A percentile compares a stretch with the other conserved stretches of the same genome.
Conservation (phyloP, 148 eudicot genomes). For the Amaranthus palmeri region DNA sequence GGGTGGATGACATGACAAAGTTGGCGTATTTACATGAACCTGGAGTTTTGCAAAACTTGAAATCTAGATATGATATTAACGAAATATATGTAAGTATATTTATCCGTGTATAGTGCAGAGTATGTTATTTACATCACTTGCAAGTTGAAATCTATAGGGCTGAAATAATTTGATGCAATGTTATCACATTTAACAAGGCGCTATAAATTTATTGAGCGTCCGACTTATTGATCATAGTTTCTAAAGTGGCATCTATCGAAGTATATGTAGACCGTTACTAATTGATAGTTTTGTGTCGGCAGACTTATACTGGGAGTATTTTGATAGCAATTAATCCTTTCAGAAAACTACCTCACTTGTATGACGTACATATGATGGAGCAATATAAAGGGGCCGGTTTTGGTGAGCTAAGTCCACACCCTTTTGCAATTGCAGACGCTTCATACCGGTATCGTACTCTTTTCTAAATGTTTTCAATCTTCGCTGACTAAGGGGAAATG, state of each 20-base stretch:
- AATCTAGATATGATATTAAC: constrained; percentile 92
- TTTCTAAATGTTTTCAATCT: not conserved
- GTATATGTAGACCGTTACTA: not conserved
- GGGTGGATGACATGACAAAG: constrained; percentile 99
- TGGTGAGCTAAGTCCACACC: constrained; percentile 98
- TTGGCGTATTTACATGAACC: constrained; percentile 99
- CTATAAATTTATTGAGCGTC: too few species aligned
- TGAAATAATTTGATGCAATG: too few species aligned
- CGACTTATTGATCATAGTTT: too few species aligned
- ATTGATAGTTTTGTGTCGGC: constrained; percentile 30
- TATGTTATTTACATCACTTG: not conserved
- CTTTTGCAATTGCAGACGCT: constrained; percentile 96
- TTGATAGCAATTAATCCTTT: constrained; percentile 98
- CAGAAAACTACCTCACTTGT: constrained; percentile 83
- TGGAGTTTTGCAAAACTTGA: constrained; percentile 79
- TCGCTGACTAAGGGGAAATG: not conserved
- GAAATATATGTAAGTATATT: constrained; percentile 83
- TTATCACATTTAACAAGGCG: too few species aligned
- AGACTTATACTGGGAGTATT: constrained; percentile 97
- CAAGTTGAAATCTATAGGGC: too few species aligned
- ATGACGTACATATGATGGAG: constrained; percentile 96
- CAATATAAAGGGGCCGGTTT: constrained; percentile 94
- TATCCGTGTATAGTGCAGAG: too few species aligned
- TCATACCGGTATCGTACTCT: constrained; percentile 57
- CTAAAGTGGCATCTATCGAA: too few species aligned